These are phyloP conservation scores for Candida tallmaniae DNA, from an alignment of 805 yeast genomes.

Conservation along the genomic window DNA sequence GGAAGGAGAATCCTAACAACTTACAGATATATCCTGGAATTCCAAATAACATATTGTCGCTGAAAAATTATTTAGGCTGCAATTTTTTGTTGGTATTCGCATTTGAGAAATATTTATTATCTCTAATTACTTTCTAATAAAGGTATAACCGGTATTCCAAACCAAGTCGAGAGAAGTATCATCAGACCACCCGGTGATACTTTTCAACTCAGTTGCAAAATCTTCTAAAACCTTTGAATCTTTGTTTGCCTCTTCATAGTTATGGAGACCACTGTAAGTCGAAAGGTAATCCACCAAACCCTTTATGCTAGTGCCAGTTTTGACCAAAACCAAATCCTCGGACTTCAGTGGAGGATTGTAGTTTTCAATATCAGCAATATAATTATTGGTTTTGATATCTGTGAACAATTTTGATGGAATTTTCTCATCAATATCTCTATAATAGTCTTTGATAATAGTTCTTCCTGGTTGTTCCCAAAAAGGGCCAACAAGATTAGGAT, in stretches of 20 bases:
- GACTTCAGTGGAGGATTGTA: constrained; percentile 12
- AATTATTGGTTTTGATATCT: constrained; percentile 29
- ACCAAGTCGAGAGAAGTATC: constrained; percentile 39
- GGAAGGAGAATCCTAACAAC: constrained; percentile 18
- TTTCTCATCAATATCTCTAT: constrained; percentile 37
- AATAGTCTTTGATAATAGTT: constrained; percentile 40
- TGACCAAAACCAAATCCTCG: constrained; percentile 27
- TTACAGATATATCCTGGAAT: constrained; percentile 4
- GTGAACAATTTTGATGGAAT: constrained; percentile 40
- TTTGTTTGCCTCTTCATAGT: constrained; percentile 41
- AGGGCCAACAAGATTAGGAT: constrained; percentile 49
- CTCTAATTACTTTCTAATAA: constrained; percentile 31
- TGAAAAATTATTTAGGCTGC: too few species aligned
- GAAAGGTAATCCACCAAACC: constrained; percentile 49
- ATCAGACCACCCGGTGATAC: constrained; percentile 43
- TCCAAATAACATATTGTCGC: constrained; percentile 10
- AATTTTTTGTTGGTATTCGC: too few species aligned
- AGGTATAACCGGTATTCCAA: constrained; percentile 50
- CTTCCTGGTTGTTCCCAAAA: constrained; percentile 91
- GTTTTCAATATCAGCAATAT: constrained; percentile 15
- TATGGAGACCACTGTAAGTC: constrained; percentile 72
- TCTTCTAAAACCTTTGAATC: constrained; percentile 31
- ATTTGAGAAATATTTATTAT: background rate
- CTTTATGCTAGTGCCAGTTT: constrained; percentile 37
- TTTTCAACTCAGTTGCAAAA: constrained; percentile 30